phyloP scores from a whole-genome alignment of 805 yeast genomes.

The Candida odintsovae region DNA sequence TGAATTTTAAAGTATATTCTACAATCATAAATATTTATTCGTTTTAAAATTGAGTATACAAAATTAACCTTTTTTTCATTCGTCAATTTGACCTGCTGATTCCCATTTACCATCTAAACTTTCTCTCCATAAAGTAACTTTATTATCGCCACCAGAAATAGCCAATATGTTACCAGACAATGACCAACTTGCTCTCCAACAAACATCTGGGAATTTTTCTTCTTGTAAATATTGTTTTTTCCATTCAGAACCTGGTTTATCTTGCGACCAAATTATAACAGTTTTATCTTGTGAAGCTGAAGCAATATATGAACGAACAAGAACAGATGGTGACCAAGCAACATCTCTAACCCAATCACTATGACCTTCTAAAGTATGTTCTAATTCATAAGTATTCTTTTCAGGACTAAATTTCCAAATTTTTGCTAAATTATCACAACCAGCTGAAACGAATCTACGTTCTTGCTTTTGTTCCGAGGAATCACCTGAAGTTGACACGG shows the following conservation, averaged over 20 bases:
- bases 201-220: conserved; percentile 91
- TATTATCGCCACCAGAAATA: conserved; percentile 92
- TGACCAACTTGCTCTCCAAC: conserved; percentile 99
- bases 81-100: conserved; percentile 93
- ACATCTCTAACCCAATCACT: conserved; percentile 99
- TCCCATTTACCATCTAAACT: conserved; percentile 93
- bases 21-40: not conserved
- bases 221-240: conserved; percentile 66
- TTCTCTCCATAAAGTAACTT: conserved; percentile 95
- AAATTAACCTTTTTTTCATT: conserved; percentile 31
- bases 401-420: conserved; percentile 72
- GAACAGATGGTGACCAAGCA: conserved; percentile 92
- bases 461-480: conserved; percentile 30
- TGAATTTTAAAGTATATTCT: conserved; percentile 16
- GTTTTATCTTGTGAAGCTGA: conserved; percentile 96
- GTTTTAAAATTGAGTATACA: not conserved
- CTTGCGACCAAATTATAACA: conserved; percentile 93
- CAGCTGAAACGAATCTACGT: conserved; percentile 87
- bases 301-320: conserved; percentile 85
- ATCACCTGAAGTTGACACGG: conserved; percentile 31
- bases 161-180: conserved; percentile 93
- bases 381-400: conserved; percentile 58
- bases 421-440: conserved; percentile 90
- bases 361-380: conserved; percentile 81
- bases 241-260: conserved; percentile 64